A percentile compares a stretch with the other conserved stretches of the same genome.
Conservation (phyloP, 139 green algal genomes). For the Coccomyxa sp. region DNA sequence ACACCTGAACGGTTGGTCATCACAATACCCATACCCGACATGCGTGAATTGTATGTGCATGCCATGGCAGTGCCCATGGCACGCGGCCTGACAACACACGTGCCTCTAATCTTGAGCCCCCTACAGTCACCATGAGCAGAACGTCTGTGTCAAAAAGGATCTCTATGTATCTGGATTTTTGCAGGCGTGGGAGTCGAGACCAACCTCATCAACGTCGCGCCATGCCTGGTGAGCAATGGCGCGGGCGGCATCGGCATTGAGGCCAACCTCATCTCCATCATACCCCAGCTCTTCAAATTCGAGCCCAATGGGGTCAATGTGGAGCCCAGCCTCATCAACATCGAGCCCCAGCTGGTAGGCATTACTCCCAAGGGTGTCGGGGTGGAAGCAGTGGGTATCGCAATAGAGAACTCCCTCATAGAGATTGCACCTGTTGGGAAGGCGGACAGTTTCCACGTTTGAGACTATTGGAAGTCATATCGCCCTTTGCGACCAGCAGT, state of each 20-base stretch:
- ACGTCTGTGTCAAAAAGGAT: no score
- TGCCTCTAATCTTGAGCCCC: no score
- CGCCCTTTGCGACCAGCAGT: no score
- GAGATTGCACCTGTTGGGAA: neutral
- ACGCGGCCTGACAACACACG: no score
- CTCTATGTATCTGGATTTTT: no score
- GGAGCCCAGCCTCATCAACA: slow-evolving; percentile 1
- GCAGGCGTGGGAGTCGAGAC: neutral
- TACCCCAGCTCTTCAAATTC: neutral
- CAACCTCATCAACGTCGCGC: neutral
- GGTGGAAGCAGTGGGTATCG: neutral
- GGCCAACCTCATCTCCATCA: slow-evolving; percentile 5
- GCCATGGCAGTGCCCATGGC: no score
- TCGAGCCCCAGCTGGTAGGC: neutral
- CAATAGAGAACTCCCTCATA: neutral
- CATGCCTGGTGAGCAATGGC: neutral
- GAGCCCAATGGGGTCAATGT: neutral
- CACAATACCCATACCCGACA: no score
- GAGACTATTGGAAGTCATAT: no score
- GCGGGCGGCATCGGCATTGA: neutral
- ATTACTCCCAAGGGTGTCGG: neutral
- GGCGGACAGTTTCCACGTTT: neutral
- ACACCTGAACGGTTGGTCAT: no score
- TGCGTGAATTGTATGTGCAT: no score
- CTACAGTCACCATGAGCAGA: no score